Conservation (phyloP, 1,284 basidiomycete genomes). For the Golubevia pallescens region DNA sequence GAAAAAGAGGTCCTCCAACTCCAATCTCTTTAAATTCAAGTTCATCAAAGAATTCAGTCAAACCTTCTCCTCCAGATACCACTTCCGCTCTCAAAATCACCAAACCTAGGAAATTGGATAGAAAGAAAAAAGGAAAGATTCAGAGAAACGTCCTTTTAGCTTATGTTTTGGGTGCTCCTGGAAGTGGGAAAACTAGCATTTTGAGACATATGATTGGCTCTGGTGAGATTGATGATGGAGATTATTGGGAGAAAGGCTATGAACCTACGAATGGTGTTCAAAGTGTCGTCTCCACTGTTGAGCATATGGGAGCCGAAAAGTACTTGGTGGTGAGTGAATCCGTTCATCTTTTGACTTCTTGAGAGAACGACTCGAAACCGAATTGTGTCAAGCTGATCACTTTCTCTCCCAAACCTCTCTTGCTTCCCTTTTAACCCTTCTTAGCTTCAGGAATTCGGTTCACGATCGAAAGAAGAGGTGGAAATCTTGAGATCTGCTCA, state of each 20-base stretch:
- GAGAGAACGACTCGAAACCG: too few species aligned
- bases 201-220: slow-evolving; percentile 54
- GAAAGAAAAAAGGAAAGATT: slow-evolving; percentile 70
- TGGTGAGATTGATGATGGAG: slow-evolving; percentile 6
- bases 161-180: slow-evolving; percentile 58
- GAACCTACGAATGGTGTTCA: slow-evolving; percentile 45
- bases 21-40: neutral
- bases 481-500: slow-evolving; percentile 86
- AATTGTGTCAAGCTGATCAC: too few species aligned
- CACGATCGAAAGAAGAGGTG: slow-evolving; percentile 80
- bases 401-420: too few species aligned
- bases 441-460: slow-evolving; percentile 92
- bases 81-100: slow-evolving; percentile 82
- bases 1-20: neutral
- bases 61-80: slow-evolving; percentile 51
- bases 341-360: too few species aligned
- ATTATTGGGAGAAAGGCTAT: slow-evolving; percentile 13
- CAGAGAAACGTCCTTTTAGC: slow-evolving; percentile 56
- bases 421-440: too few species aligned
- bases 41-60: neutral
- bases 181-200: slow-evolving; percentile 57
- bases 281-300: slow-evolving; percentile 56
- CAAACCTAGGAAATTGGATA: slow-evolving; percentile 76
- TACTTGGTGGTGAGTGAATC: slow-evolving; percentile 40
- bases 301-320: slow-evolving; percentile 55